Evolutionary conservation across 768 basidiomycete genomes (phyloP), one percentile per base, ranked within the genome.

Genomic region (Mrakia hoshinonis): DNA sequence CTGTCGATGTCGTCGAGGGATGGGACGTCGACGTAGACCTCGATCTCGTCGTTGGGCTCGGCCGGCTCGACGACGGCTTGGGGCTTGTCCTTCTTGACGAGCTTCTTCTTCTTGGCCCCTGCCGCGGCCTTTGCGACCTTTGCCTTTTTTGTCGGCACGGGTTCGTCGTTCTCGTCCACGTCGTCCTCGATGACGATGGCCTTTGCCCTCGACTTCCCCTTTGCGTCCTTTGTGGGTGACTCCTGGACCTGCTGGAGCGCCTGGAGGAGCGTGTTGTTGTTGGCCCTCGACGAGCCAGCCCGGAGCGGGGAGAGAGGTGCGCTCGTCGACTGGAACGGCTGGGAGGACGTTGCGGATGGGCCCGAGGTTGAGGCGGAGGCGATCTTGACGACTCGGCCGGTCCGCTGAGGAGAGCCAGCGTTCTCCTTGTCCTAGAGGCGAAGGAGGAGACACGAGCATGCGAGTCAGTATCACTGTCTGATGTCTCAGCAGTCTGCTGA

Each of bases 331-430:
- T 39, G 39, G 47, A 43, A 38, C 24, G 43, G 26, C 6, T 31
- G 24, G 1, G 18, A 5, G 48, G n/a, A 34, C 24, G 47, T 11
- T n/a, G 24, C 20, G n/a, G 4, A n/a, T 12, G 48, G 39, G 22
- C 43, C 11, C 31, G 64, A 36, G 24, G 64, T 31, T 12, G 61
- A 9, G 39, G 61, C 24, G 29, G 64, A 20, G 29, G 20, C 34
- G 64, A 66, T 34, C 64, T 66, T 66, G 64, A 66, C 31, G 64
- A 66, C 31, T 31, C 64, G 47, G 34, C 26, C 64, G 11, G 26
- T 65, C 20, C 39, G 10, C 18, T 47, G 43, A 4, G 64, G 43
- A 3, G 46, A 47, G 13, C 24, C 11, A 34, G 64, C 46, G 29
- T 47, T 47, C 12, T 43, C 43, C 11, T 43, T 66, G 64, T 61